Evolutionary conservation across 805 yeast genomes (phyloP).

Genomic region (Kuraishia borneana): DNA sequence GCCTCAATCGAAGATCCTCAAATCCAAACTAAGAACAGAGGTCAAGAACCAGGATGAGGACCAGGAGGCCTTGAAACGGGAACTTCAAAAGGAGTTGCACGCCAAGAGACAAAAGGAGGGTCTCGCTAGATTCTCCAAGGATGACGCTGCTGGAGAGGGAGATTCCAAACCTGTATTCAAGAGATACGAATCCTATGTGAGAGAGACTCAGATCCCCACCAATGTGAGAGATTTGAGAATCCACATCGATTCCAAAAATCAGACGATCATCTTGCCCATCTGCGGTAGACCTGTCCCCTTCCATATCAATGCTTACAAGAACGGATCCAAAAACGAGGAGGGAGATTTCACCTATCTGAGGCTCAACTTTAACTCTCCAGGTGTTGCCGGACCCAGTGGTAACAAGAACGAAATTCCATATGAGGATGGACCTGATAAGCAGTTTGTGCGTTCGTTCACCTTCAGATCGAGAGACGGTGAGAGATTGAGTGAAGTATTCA

Average conservation of each 20-base stretch:
- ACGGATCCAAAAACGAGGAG: constrained; percentile 92
- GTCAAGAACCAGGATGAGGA: constrained; percentile 66
- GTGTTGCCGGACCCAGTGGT: constrained; percentile 59
- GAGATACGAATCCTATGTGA: constrained; percentile 85
- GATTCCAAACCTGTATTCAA: constrained; percentile 70
- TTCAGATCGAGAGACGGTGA: constrained; percentile 85
- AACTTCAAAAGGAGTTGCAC: constrained; percentile 74
- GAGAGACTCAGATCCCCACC: constrained; percentile 86
- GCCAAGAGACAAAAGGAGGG: constrained; percentile 84
- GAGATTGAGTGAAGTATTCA: constrained; percentile 81
- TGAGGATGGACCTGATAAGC: constrained; percentile 78
- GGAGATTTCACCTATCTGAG: constrained; percentile 89
- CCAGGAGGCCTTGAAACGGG: constrained; percentile 67
- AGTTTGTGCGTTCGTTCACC: constrained; percentile 78
- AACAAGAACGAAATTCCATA: constrained; percentile 79
- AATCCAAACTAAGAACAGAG: constrained; percentile 72
- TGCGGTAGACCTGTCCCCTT: constrained; percentile 97
- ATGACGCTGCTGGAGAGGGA: constrained; percentile 54
- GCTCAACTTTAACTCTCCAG: constrained; percentile 89
- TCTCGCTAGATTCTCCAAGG: constrained; percentile 65
- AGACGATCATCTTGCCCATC: constrained; percentile 83
- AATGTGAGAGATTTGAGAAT: constrained; percentile 75
- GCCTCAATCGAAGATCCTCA: constrained; percentile 55
- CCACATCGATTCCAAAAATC: constrained; percentile 79
- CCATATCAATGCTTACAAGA: constrained; percentile 88